Base-by-base conservation (phyloP, 192 early-diverging fungal genomes). In the Linnemannia exigua region DNA sequence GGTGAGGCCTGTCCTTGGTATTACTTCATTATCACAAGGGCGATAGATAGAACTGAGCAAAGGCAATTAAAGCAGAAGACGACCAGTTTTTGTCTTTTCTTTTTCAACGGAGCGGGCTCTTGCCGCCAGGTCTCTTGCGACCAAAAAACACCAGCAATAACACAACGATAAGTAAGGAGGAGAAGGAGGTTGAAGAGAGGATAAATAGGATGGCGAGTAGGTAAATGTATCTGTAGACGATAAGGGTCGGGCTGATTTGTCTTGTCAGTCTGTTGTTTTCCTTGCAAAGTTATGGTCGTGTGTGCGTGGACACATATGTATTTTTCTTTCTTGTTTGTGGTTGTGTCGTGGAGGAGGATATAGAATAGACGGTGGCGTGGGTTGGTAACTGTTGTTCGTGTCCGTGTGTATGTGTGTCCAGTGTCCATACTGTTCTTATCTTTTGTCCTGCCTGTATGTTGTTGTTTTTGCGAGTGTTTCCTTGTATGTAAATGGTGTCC, bases 261-360 rank as follows among this genome's bases (percentile, higher is more conserved):
- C 41, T 44, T 2, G 58, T 63, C 58, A 25, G 58, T 63, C 28
- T 8, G 15, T 31, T 31, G 28, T 31, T n/a, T 31, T 2, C 28
- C 31, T 63, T n/a, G 25, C 14, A 25, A 22, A 25, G 58, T 63
- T 3, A 25, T 63, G 15, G 48, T 50, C 48, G 58, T 63, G 58
- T 63, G 58, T 31, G 2, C 28, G n/a, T 22, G n/a, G 28, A 3
- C 22, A 3, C 22, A 12, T 12, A 2, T 63, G 58, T 63, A 63
- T 63, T 63, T 25, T 63, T 63, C 58, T 63, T 63, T 63, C 58
- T 63, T 15, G 41, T 44, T 44, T 44, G 58, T 54, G 52, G 52
- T 54, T 54, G 58, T 31, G 58, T 63, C 58, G 28, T 63, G 28
- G n/a, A n/a, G n/a, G n/a, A n/a, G n/a, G n/a, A 25, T 63, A n/a